Base-by-base conservation (phyloP, 1,284 basidiomycete genomes). In the Porogramme epimiltina region DNA sequence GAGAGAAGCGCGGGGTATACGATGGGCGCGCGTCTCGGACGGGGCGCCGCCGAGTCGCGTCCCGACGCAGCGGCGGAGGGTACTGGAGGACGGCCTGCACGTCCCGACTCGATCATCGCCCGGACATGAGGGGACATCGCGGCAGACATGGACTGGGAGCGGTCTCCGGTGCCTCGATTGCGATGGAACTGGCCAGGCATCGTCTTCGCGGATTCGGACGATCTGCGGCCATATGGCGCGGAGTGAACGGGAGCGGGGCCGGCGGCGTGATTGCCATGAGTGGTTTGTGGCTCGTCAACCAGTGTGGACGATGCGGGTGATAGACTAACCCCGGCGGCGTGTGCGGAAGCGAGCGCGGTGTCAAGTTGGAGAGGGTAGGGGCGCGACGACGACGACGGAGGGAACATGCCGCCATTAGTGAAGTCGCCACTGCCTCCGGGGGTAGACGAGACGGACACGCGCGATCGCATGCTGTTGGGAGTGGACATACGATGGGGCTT, bases 1-100 rank as follows among this genome's bases (percentile, higher is more conserved):
- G 95, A 98, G 4, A 99, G 81, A 18, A 99, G 77, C 2, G 97
- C 96, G 6, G 97, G 95, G 71, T 98, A 97, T 44, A 98, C 88
- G 40, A 91, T 78, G 11, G 91, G 89, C n/a, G 84, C 78, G 60
- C 81, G 80, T 47, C 72, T 72, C 47, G 59, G 55, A 18, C 60
- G 65, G 55, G 55, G 70, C 5, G 9, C 34, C 60, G 57, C 81
- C 3, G 82, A 82, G 50, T 76, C 72, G 26, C 82, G 76, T 6
- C 16, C 16, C 13, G 34, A 37, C 5, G 34, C 9, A 28, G 73
- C 75, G 31, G 73, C 49, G 51, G 70, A 59, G 50, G 72, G 70
- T 47, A 73, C 60, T 44, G 73, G 62, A 47, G 78, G 68, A 57
- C 75, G 73, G 44, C 71, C 73, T 45, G 61, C 68, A 16, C 63